Conservation (phyloP, 495 filamentous ascomycete genomes). For the Hypoxylon lienhwacheense region DNA sequence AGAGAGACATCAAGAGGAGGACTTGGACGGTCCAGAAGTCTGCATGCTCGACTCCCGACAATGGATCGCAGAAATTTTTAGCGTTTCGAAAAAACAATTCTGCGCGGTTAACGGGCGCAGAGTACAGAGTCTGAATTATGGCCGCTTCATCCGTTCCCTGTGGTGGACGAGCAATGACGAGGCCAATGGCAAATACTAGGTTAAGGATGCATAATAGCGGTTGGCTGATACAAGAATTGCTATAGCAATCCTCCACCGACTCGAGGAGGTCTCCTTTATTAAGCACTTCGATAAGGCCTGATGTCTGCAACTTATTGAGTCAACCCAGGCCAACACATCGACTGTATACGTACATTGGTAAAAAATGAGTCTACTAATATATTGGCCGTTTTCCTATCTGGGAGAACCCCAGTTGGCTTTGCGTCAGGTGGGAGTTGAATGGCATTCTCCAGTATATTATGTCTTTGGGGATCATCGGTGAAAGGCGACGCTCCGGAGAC, state of each 20-base stretch:
- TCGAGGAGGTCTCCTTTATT: conserved; percentile 52
- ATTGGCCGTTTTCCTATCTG: conserved; percentile 56
- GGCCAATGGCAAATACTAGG: conserved; percentile 61
- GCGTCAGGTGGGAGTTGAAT: conserved; percentile 51
- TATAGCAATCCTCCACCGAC: conserved; percentile 55
- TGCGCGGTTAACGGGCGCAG: conserved; percentile 50
- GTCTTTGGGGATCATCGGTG: conserved; percentile 67
- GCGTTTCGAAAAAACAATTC: conserved; percentile 64
- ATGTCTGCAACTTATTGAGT: conserved; percentile 46
- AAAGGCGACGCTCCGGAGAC: conserved; percentile 67
- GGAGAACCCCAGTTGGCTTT: conserved; percentile 53
- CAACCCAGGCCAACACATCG: neutral
- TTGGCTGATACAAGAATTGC: conserved; percentile 51
- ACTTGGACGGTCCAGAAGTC: conserved; percentile 66
- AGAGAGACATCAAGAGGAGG: conserved; percentile 61
- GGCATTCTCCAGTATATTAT: conserved; percentile 68
- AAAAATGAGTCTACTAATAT: conserved; percentile 63
- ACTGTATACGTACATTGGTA: conserved; percentile 52
- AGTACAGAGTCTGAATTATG: conserved; percentile 55
- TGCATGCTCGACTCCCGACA: conserved; percentile 62
- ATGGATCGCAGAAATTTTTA: conserved; percentile 56
- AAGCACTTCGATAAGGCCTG: conserved; percentile 60
- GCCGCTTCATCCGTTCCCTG: conserved; percentile 50
- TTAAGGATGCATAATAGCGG: conserved; percentile 58
- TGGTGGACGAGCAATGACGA: conserved; percentile 57